Percentiles rank a stretch among this genome's conserved stretches.
These are phyloP conservation scores for Cercophora sp. DNA, from an alignment of 495 filamentous ascomycete species.

Conservation along the genomic window DNA sequence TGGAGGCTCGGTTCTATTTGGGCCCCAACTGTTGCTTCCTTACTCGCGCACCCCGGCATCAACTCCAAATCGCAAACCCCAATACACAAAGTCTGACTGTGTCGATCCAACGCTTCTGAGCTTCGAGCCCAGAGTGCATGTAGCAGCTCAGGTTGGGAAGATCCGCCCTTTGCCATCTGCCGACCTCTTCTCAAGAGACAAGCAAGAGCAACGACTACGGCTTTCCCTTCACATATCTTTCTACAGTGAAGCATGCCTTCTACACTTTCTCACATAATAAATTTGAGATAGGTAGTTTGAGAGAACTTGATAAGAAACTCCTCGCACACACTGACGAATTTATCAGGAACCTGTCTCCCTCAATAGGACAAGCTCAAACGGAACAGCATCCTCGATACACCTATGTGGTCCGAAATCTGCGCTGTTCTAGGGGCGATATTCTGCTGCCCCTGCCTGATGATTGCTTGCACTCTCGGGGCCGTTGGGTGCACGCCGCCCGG, in stretches of 20 bases:
- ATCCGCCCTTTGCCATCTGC: too few species aligned
- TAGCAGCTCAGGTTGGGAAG: too few species aligned
- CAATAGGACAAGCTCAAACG: background rate
- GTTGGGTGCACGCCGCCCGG: too few species aligned
- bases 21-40: too few species aligned
- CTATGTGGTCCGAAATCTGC: background rate
- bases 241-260: background rate
- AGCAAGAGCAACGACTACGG: background rate
- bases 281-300: background rate
- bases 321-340: background rate
- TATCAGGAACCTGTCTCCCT: background rate
- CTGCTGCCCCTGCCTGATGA: background rate
- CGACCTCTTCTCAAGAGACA: background rate
- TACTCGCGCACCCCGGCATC: too few species aligned
- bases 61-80: too few species aligned
- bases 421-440: background rate
- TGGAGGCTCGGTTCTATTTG: too few species aligned
- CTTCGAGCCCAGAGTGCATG: too few species aligned
- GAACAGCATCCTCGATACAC: background rate
- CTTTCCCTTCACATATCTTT: background rate
- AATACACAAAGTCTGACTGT: too few species aligned
- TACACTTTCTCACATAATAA: background rate
- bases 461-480: too few species aligned
- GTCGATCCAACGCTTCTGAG: too few species aligned
- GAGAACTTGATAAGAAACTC: background rate